phyloP scores from a whole-genome alignment of 2,329 filamentous ascomycete species.

The Corniculantispora saksenae region DNA sequence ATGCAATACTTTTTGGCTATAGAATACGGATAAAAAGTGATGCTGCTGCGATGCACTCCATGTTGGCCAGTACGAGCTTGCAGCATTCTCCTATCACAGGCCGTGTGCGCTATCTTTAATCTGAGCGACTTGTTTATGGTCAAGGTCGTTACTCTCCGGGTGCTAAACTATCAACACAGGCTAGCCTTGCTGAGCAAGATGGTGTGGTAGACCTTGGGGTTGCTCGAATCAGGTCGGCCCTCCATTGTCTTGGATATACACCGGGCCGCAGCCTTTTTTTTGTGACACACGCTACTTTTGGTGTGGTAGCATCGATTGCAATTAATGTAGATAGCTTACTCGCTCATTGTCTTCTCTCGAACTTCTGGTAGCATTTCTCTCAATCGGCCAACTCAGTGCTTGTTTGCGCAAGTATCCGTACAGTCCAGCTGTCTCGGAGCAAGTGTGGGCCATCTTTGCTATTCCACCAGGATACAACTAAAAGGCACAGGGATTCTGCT shows the following conservation, averaged over 20 bases:
- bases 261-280: background rate
- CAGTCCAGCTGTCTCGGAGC: background rate
- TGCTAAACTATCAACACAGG: background rate
- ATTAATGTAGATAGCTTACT: background rate
- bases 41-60: background rate
- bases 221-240: background rate
- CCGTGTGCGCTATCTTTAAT: background rate
- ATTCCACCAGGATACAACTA: background rate
- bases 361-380: background rate
- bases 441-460: background rate
- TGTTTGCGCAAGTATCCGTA: background rate
- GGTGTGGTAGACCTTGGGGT: conserved; percentile 5
- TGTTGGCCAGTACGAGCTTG: background rate
- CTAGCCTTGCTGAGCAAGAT: background rate
- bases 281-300: background rate
- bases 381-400: background rate
- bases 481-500: background rate
- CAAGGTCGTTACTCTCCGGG: background rate
- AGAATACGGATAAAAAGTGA: background rate
- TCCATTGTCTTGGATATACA: background rate
- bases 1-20: background rate
- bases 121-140: background rate
- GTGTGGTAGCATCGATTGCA: conserved; percentile 6
- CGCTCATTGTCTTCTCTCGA: background rate
- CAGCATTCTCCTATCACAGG: background rate